These are phyloP conservation scores for Begonia fuchsioides DNA, from an alignment of 306 rosid species.

Conservation along the genomic window DNA sequence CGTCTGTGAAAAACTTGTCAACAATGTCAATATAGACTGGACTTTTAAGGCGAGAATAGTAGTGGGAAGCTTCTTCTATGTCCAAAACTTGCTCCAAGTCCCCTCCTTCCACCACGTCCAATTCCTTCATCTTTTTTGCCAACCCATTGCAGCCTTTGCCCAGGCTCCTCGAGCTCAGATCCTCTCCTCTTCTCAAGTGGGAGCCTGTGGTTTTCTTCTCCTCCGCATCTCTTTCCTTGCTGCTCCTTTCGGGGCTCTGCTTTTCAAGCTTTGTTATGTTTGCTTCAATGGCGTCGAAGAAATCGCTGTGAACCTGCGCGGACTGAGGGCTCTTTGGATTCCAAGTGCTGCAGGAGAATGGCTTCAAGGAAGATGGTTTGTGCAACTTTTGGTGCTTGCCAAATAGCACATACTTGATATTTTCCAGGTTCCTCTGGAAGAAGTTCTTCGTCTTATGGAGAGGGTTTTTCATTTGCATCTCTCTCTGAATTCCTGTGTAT, in stretches of 20 bases:
- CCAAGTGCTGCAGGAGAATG: slow-evolving; percentile 29
- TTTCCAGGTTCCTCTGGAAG: slow-evolving; percentile 29
- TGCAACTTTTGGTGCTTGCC: slow-evolving; percentile 22
- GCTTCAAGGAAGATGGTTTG: slow-evolving; percentile 40
- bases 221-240: no score
- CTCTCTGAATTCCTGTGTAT: slow-evolving; percentile 12
- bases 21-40: no score
- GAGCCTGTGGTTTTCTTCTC: no score
- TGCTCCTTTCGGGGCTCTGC: slow-evolving; percentile 22
- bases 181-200: no score
- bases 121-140: slow-evolving; percentile 62
- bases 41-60: no score
- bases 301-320: slow-evolving; percentile 28
- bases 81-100: no score
- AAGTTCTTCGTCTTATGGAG: slow-evolving; percentile 32
- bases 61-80: no score
- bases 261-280: slow-evolving; percentile 6
- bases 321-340: slow-evolving; percentile 20
- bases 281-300: slow-evolving; percentile 18
- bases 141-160: slow-evolving; percentile 20
- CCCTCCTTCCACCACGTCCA: slow-evolving; percentile 73
- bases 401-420: slow-evolving; percentile 39
- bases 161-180: slow-evolving; percentile 13
- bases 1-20: no score
- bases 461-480: slow-evolving; percentile 49